Percentiles rank a stretch among this genome's conserved stretches.
Conservation (phyloP, 768 basidiomycete species). For the Leucosporidium scottii region DNA sequence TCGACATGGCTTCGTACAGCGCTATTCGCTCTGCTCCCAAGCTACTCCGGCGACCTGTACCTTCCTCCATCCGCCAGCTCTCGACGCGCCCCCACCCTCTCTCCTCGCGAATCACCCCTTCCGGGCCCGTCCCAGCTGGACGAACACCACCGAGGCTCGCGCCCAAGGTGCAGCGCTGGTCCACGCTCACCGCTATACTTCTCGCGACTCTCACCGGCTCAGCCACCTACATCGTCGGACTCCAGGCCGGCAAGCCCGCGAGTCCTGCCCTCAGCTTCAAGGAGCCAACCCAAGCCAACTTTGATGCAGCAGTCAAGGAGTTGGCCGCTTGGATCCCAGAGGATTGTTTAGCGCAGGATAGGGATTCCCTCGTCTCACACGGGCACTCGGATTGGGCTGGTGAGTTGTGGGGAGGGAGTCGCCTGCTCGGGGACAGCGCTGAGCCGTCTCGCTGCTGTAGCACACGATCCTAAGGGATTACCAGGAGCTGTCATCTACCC, state of each 20-base stretch:
- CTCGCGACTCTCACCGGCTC: slow-evolving; percentile 28
- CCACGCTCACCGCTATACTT: slow-evolving; percentile 17
- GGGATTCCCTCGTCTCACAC: slow-evolving; percentile 27
- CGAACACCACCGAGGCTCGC: not conserved
- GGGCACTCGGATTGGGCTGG: slow-evolving; percentile 33
- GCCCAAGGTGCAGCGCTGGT: not conserved
- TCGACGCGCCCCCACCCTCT: slow-evolving; percentile 27
- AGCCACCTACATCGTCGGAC: slow-evolving; percentile 17
- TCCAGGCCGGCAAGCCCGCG: not conserved
- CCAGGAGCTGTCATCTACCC: slow-evolving; percentile 45
- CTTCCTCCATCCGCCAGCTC: not conserved
- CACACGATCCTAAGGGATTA: slow-evolving; percentile 32
- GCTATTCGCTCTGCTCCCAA: too few species aligned
- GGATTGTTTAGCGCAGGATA: slow-evolving; percentile 27
- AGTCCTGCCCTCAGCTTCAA: not conserved
- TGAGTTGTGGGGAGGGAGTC: not conserved
- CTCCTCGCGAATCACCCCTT: slow-evolving; percentile 12
- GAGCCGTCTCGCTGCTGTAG: not conserved
- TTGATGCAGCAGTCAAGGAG: slow-evolving; percentile 24
- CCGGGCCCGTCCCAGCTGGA: slow-evolving; percentile 15
- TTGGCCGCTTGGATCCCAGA: slow-evolving; percentile 24
- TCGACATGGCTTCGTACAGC: too few species aligned
- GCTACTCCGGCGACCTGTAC: too few species aligned
- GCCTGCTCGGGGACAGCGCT: not conserved
- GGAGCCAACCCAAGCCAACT: slow-evolving; percentile 27